A percentile compares a stretch with the other conserved stretches of the same genome.
Conservation (phyloP, 345 rosid species). For the Camelina laxa region DNA sequence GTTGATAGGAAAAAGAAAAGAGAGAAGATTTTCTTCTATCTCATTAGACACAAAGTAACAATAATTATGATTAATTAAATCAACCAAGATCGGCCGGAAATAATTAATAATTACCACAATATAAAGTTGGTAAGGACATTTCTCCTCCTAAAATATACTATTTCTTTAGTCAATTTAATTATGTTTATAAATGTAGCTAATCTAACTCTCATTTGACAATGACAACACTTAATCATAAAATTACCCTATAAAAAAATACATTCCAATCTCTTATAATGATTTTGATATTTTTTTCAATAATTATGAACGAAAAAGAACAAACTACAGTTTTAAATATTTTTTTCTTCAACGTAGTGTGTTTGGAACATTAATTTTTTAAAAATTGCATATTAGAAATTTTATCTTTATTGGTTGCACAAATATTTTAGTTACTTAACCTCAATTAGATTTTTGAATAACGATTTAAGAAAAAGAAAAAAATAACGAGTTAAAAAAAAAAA, state of each 20-base stretch:
- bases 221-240: neutral
- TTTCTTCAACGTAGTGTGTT: no score
- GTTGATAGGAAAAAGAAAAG: neutral
- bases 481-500: no score
- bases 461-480: neutral
- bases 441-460: neutral
- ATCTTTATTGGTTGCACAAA: neutral
- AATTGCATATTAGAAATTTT: no score
- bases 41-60: conserved; percentile 18
- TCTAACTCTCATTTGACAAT: conserved; percentile 4
- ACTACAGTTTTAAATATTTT: no score
- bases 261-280: neutral
- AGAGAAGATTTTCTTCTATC: conserved; percentile 2
- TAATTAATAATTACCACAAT: conserved; percentile 18
- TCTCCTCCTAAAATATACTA: conserved; percentile 21
- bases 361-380: no score
- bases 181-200: neutral
- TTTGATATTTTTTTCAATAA: neutral
- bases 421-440: neutral
- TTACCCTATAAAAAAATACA: neutral
- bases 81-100: conserved; percentile 33
- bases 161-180: neutral
- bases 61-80: conserved; percentile 12
- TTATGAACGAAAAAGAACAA: neutral
- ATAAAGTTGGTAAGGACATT: conserved; percentile 32